These are phyloP conservation scores for Cordyceps fumosorosea DNA, from an alignment of 2,329 filamentous ascomycete genomes.

Conservation along the genomic window DNA sequence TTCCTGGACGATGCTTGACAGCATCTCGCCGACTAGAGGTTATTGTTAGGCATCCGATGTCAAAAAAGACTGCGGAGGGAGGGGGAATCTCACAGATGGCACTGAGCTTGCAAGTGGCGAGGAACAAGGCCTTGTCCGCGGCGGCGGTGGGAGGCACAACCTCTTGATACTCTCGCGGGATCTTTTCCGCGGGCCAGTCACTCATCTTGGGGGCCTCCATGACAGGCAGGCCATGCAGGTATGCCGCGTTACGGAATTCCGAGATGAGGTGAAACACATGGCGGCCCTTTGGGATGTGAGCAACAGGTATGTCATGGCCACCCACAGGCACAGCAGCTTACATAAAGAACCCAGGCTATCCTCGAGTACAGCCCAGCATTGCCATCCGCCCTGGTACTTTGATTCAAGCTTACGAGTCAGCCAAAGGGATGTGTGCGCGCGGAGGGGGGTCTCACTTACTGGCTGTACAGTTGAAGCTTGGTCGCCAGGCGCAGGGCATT, in stretches of 20 bases:
- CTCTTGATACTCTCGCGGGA: neutral
- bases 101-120: neutral
- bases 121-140: neutral
- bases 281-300: neutral
- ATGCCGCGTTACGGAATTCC: neutral
- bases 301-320: too few species aligned
- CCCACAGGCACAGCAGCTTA: neutral
- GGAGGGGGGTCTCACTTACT: too few species aligned
- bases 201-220: neutral
- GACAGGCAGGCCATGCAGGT: neutral
- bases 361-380: neutral
- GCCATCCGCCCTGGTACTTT: neutral
- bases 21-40: neutral
- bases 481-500: conserved; percentile 2
- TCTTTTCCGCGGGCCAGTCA: neutral
- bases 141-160: neutral
- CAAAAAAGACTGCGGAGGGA: too few species aligned
- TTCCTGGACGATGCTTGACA: neutral
- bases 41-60: neutral
- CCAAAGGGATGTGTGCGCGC: too few species aligned
- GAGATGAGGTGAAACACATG: neutral
- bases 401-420: neutral
- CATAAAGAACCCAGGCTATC: conserved; percentile 5
- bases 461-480: conserved; percentile 5
- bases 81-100: neutral